phyloP scores from a whole-genome alignment of 192 early-diverging fungal species.

The Neocallimastix lanati region DNA sequence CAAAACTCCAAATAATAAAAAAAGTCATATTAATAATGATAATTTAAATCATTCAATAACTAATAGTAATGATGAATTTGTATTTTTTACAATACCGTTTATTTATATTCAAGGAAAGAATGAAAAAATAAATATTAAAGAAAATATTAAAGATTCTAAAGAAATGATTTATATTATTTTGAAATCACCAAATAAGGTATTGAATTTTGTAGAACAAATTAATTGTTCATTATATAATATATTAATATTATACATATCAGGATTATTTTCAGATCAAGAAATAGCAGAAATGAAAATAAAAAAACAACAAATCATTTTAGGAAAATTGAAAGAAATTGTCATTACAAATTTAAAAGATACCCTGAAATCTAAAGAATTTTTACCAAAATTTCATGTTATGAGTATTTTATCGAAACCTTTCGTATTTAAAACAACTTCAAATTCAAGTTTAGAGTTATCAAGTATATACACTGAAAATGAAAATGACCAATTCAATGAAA shows the following conservation, averaged over 20 bases:
- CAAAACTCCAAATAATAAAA: background rate
- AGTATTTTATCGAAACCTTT: background rate
- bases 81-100: constrained; percentile 19
- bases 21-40: too few species aligned
- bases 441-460: too few species aligned
- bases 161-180: background rate
- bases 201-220: background rate
- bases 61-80: background rate
- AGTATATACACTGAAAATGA: too few species aligned
- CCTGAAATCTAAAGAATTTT: background rate
- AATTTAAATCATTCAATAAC: too few species aligned
- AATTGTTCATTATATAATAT: background rate
- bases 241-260: background rate
- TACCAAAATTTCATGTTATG: background rate
- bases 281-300: background rate
- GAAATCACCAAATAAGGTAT: background rate
- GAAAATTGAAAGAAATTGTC: background rate
- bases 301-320: background rate
- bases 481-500: too few species aligned
- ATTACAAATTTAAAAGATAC: background rate
- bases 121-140: constrained; percentile 23
- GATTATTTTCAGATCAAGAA: background rate
- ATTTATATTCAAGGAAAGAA: constrained; percentile 25
- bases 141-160: constrained; percentile 33
- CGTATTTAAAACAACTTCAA: background rate